Conservation (phyloP, 192 early-diverging fungal genomes). For the Dissophora ornata region DNA sequence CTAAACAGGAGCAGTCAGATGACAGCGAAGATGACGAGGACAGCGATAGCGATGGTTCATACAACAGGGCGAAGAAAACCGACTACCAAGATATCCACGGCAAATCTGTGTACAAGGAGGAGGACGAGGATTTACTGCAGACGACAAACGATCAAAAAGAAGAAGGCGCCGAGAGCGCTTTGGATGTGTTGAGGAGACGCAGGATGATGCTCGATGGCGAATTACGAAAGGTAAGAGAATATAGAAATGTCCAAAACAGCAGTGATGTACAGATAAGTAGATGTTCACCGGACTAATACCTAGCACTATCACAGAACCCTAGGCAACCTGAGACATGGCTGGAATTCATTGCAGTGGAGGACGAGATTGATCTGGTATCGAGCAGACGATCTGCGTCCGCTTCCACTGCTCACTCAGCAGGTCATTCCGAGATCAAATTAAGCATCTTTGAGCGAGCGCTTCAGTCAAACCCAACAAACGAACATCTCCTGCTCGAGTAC, state of each 20-base stretch:
- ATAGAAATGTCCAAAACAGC: too few species aligned
- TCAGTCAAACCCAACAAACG: constrained; percentile 59
- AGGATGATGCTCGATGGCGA: constrained; percentile 47
- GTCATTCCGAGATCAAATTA: constrained; percentile 62
- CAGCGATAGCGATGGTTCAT: not conserved
- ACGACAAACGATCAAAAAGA: constrained; percentile 44
- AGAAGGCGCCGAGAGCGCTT: constrained; percentile 49
- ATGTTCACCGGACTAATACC: too few species aligned
- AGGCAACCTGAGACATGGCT: constrained; percentile 60
- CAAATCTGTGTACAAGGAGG: constrained; percentile 42
- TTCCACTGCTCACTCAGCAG: constrained; percentile 40
- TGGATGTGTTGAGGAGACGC: constrained; percentile 53
- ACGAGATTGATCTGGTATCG: constrained; percentile 49
- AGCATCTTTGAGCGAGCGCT: constrained; percentile 69
- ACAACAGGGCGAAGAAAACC: constrained; percentile 16
- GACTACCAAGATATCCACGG: constrained; percentile 63
- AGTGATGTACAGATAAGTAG: too few species aligned
- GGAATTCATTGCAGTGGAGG: constrained; percentile 65
- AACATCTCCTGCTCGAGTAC: constrained; percentile 57
- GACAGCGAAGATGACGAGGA: constrained; percentile 5
- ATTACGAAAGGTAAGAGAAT: constrained; percentile 26
- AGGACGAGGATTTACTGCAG: constrained; percentile 42
- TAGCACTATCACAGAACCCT: constrained; percentile 43
- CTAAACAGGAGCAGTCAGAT: not conserved
- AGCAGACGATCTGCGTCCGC: constrained; percentile 14